phyloP scores from a whole-genome alignment of 108 stramenopile species.

The Phaeodactylum tricornutum region DNA sequence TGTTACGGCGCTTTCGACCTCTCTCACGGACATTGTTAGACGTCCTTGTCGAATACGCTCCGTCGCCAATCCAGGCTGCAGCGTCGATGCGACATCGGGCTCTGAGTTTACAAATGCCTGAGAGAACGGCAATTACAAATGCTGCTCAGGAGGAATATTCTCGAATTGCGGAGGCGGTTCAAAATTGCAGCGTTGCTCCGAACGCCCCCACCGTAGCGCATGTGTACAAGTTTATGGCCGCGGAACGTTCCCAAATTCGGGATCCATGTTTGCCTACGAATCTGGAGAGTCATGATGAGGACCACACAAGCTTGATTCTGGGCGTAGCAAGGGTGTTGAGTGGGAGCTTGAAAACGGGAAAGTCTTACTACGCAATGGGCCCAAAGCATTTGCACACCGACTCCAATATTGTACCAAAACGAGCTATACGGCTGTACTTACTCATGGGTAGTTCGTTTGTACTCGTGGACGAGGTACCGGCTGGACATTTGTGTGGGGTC shows the following conservation, averaged over 20 bases:
- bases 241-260: constrained; percentile 40
- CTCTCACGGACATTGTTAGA: constrained; percentile 66
- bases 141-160: constrained; percentile 20
- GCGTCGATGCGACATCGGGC: constrained; percentile 38
- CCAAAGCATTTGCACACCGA: constrained; percentile 44
- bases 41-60: constrained; percentile 64
- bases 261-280: too few relatives aligned
- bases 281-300: constrained; percentile 8
- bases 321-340: constrained; percentile 71
- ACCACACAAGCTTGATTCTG: constrained; percentile 56
- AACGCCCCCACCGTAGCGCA: constrained; percentile 60
- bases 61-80: constrained; percentile 55
- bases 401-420: constrained; percentile 13
- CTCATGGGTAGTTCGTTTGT: constrained; percentile 85
- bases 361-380: constrained; percentile 52
- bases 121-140: not conserved
- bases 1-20: constrained; percentile 70
- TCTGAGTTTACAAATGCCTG: constrained; percentile 36
- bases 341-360: constrained; percentile 53
- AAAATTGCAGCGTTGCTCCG: constrained; percentile 30
- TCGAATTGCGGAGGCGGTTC: constrained; percentile 54
- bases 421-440: constrained; percentile 56
- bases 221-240: constrained; percentile 69
- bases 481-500: constrained; percentile 84
- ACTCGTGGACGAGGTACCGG: constrained; percentile 66